Base-by-base conservation (phyloP, 176 grass and related monocot genomes). In the Avena sativa region DNA sequence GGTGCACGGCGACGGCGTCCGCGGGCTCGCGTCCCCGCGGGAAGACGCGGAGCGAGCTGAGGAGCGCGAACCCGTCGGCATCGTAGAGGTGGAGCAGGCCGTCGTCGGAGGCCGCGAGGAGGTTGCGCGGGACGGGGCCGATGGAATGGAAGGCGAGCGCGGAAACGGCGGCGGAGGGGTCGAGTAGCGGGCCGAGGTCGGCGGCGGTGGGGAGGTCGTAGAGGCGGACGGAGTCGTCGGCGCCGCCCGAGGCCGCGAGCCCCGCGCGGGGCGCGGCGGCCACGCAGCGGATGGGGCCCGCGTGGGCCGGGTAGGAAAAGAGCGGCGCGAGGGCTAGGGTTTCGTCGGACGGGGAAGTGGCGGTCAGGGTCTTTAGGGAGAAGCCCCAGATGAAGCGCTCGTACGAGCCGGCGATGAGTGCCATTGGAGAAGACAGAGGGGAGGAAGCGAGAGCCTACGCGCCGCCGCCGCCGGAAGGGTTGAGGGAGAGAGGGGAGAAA, bases 371-470 rank as follows among this genome's bases (percentile, higher is more conserved):
- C 82, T 93, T 94, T 83, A 99, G 89, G 69, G 94, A 94, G 87
- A 93, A 99, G 19, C 94, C 97, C 97, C 97, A 99, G 81, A 96
- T 94, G 80, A 96, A 96, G 88, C 93, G 95, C 87, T 99, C 90
- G 92, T 99, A 99, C 9, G 97, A 99, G 44, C 94, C 94, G 65
- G 94, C 94, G 78, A 99, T 69, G 90, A 96, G 86, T 30, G 97
- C 87, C 94, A 96, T 94, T 9, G 4, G 73, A 65, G 59, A 74
- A 28, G 8, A 34, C 32, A 34, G 15, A 15, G 57, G 13, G 12
- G 32, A 49, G 46, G 66, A 9, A 38, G 44, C 9, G 15, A 36
- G 12, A 44, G 23, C n/a, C 78, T 43, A 19, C 44, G 70, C 23
- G 58, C 20, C 80, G 75, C 51, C 86, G 64, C 19, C 79, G 70